Percentiles rank a stretch among this genome's conserved stretches.
phyloP scores from a whole-genome alignment of 768 basidiomycete species.

The Fomitopsis serialis region DNA sequence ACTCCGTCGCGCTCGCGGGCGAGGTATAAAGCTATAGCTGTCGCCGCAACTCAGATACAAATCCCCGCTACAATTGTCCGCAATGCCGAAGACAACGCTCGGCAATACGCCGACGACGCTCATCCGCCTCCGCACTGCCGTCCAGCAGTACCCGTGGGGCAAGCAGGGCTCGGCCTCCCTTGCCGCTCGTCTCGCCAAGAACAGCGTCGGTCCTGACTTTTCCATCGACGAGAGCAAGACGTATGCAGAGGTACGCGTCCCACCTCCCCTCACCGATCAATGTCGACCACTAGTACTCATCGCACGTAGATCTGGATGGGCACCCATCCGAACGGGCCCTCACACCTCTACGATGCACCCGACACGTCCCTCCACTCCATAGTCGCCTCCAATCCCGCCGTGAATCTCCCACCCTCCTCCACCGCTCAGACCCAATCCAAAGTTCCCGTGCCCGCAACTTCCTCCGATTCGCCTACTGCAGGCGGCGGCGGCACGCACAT shows the following conservation, averaged over 20 bases:
- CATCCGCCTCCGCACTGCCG: conserved; percentile 20
- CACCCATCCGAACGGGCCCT: conserved; percentile 48
- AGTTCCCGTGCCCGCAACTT: not conserved
- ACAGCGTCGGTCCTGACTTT: conserved; percentile 27
- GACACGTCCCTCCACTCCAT: conserved; percentile 29
- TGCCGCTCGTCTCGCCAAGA: conserved; percentile 39
- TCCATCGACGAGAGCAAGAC: conserved; percentile 36
- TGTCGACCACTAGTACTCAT: not conserved
- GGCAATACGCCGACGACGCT: conserved; percentile 1
- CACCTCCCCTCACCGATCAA: not conserved
- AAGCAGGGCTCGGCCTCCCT: conserved; percentile 42
- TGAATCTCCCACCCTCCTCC: conserved; percentile 20
- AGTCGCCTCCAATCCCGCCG: conserved; percentile 18
- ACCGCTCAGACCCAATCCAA: not conserved
- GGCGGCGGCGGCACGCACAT: conserved; percentile 29
- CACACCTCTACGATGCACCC: conserved; percentile 24
- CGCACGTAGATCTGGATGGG: conserved; percentile 55
- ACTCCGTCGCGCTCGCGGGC: too few relatives aligned
- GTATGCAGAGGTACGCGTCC: conserved; percentile 45
- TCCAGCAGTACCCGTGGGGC: conserved; percentile 50
- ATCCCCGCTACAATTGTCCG: too few relatives aligned
- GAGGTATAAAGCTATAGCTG: too few relatives aligned
- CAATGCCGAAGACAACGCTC: not conserved
- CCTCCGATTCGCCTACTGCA: conserved; percentile 20
- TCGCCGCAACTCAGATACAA: too few relatives aligned